A percentile compares a stretch with the other conserved stretches of the same genome.
phyloP scores from a whole-genome alignment of 768 basidiomycete species.

The Boletus insuetus region DNA sequence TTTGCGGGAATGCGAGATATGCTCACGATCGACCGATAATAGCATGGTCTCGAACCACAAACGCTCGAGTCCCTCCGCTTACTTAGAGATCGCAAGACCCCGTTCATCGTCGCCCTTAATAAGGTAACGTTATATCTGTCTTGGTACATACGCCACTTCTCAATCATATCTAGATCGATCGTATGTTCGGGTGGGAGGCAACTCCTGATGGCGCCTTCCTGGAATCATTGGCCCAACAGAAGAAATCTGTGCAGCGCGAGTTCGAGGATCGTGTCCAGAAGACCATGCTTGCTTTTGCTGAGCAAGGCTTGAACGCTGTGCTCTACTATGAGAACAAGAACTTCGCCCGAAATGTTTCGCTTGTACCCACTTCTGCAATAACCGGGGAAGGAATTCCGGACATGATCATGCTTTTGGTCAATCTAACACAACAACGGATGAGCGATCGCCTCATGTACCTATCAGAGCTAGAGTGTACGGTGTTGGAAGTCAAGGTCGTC shows the following conservation, averaged over 20 bases:
- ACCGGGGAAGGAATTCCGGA: constrained; percentile 98
- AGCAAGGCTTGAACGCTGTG: constrained; percentile 92
- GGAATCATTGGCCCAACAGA: constrained; percentile 85
- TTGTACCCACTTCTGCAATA: constrained; percentile 97
- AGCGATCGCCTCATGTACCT: constrained; percentile 97
- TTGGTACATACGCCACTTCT: constrained; percentile 6
- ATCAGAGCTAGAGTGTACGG: constrained; percentile 95
- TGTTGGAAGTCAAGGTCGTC: constrained; percentile 97
- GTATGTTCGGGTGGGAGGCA: constrained; percentile 92
- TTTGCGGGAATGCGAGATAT: neutral
- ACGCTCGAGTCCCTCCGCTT: constrained; percentile 94
- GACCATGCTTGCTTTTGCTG: constrained; percentile 92
- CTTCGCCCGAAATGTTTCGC: constrained; percentile 88
- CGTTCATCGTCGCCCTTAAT: constrained; percentile 98
- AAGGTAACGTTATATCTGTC: constrained; percentile 52
- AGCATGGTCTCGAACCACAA: constrained; percentile 97
- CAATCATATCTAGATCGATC: constrained; percentile 74
- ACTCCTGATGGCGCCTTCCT: constrained; percentile 92
- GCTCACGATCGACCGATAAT: constrained; percentile 28
- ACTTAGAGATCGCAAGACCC: constrained; percentile 89
- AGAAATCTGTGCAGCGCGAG: constrained; percentile 76
- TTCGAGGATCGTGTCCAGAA: constrained; percentile 86
- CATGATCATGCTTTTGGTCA: constrained; percentile 98
- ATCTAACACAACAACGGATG: constrained; percentile 97
- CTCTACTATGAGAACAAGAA: constrained; percentile 98